Evolutionary conservation across 352 stramenopile genomes (phyloP).

Genomic region (Phytophthora agathidicida): DNA sequence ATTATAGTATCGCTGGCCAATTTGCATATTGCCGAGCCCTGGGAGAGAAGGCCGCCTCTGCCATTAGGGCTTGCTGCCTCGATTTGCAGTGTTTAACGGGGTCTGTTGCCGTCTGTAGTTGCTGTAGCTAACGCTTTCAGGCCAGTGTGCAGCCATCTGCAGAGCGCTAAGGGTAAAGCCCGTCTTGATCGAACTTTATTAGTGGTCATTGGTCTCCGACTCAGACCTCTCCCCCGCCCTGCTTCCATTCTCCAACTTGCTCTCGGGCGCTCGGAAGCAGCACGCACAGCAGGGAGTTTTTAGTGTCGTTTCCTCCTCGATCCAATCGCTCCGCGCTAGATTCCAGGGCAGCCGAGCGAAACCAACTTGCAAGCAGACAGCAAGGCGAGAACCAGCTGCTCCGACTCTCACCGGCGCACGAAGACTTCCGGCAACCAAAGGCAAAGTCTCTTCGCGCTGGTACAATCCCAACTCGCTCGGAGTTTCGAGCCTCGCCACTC

Average conservation of each 20-base stretch:
- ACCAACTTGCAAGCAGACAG: constrained; percentile 31
- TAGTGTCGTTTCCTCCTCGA: constrained; percentile 9
- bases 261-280: constrained; percentile 9
- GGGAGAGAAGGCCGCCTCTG: constrained; percentile 32
- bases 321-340: constrained; percentile 3
- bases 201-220: constrained; percentile 22
- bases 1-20: no score
- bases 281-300: constrained; percentile 12
- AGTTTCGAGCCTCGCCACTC: constrained; percentile 23
- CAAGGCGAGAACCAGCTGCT: constrained; percentile 7
- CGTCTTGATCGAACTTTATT: constrained; percentile 32
- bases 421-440: constrained; percentile 15
- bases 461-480: constrained; percentile 33
- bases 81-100: constrained; percentile 26
- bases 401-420: constrained; percentile 32
- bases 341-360: no score
- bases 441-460: constrained; percentile 27
- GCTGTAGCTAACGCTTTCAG: constrained; percentile 27
- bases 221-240: constrained; percentile 2
- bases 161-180: constrained; percentile 26
- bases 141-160: constrained; percentile 32
- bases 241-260: constrained; percentile 34
- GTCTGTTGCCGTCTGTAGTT: background rate
- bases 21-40: constrained; percentile 3
- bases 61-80: constrained; percentile 15